Conservation (phyloP, 768 basidiomycete species). For the Mycena galericulata region DNA sequence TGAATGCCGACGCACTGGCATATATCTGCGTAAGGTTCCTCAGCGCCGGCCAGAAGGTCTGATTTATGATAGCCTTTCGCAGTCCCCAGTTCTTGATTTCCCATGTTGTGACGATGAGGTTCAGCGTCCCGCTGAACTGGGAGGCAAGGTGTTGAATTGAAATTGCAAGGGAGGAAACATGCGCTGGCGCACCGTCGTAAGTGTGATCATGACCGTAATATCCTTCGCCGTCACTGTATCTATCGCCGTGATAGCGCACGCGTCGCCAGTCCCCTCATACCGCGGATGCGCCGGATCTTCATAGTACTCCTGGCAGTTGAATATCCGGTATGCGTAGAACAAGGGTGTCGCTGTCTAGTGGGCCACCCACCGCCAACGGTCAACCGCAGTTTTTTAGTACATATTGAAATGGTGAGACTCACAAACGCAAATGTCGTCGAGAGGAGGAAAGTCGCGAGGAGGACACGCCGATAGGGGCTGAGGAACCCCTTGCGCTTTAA, state of each 20-base stretch:
- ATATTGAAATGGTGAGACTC: background rate
- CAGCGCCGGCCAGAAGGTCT: constrained; percentile 35
- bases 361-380: too few species aligned
- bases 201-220: constrained; percentile 25
- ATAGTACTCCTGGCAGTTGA: too few species aligned
- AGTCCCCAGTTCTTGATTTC: constrained; percentile 32
- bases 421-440: constrained; percentile 34
- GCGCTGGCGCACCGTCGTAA: constrained; percentile 22
- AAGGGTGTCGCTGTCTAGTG: constrained; percentile 24
- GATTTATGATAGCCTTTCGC: constrained; percentile 26
- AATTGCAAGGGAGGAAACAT: too few species aligned
- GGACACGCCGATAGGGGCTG: constrained; percentile 30
- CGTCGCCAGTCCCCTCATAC: constrained; percentile 28
- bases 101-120: constrained; percentile 33
- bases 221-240: constrained; percentile 27
- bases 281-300: too few species aligned
- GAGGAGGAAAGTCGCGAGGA: constrained; percentile 32
- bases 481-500: too few species aligned
- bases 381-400: too few species aligned
- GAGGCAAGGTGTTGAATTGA: background rate
- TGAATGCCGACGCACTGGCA: constrained; percentile 18
- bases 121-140: too few species aligned
- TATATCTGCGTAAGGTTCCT: constrained; percentile 33
- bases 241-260: constrained; percentile 27
- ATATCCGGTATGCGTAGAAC: too few species aligned